These are phyloP conservation scores for Penicillium freii DNA, from an alignment of 2,329 filamentous ascomycete species.

Conservation along the genomic window DNA sequence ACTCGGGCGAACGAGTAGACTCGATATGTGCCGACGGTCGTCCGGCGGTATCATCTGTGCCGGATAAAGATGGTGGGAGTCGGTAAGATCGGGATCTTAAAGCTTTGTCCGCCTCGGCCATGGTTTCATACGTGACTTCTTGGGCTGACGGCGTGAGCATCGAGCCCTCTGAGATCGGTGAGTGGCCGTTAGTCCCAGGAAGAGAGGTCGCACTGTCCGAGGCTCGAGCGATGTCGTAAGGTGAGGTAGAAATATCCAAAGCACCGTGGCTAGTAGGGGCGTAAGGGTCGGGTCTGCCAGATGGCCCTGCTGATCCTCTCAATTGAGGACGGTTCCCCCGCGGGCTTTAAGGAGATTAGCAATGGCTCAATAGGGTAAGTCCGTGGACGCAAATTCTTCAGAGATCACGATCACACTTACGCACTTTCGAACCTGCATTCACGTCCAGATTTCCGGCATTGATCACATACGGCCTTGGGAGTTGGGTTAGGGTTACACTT, in stretches of 20 bases:
- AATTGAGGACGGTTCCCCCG: slow-evolving; percentile 34
- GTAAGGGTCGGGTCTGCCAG: slow-evolving; percentile 24
- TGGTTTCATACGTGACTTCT: slow-evolving; percentile 26
- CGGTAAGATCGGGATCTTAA: slow-evolving; percentile 24
- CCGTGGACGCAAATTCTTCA: neutral
- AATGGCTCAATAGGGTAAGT: neutral
- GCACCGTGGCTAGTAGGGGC: slow-evolving; percentile 16
- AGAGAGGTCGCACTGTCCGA: slow-evolving; percentile 34
- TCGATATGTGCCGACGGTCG: slow-evolving; percentile 14
- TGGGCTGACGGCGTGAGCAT: slow-evolving; percentile 29
- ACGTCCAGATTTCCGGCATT: slow-evolving; percentile 88
- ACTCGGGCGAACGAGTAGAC: slow-evolving; percentile 22
- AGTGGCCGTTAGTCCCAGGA: slow-evolving; percentile 31
- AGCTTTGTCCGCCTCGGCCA: slow-evolving; percentile 27
- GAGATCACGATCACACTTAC: slow-evolving; percentile 54
- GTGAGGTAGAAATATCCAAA: slow-evolving; percentile 24
- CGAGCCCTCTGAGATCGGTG: slow-evolving; percentile 31
- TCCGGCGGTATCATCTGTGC: slow-evolving; percentile 15
- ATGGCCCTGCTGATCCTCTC: slow-evolving; percentile 19
- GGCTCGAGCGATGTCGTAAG: slow-evolving; percentile 33
- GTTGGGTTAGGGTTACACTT: slow-evolving; percentile 90
- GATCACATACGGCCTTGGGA: slow-evolving; percentile 58
- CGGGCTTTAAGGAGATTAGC: slow-evolving; percentile 27
- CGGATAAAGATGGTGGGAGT: slow-evolving; percentile 14
- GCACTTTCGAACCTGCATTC: slow-evolving; percentile 82